Evolutionary conservation across 163 green algal genomes (phyloP), one percentile per base, ranked within the genome.

Genomic region (Smithsoniella earleae): DNA sequence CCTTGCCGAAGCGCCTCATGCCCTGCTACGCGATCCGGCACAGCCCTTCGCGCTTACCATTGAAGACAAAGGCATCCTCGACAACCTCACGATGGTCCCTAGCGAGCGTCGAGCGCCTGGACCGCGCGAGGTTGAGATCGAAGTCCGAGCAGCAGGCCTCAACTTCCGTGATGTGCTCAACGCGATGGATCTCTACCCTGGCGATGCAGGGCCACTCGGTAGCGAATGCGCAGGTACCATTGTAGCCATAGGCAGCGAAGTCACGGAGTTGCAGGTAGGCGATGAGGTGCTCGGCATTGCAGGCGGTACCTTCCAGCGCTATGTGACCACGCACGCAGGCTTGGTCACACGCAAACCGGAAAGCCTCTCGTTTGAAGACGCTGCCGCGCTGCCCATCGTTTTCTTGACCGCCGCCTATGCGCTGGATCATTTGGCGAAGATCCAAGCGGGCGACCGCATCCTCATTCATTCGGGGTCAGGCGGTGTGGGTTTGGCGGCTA

Each of bases 141-240:
- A 73, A 28, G 90, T 96, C 46, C 77, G 78, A 31, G 90, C 91
- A 1, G 78, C 96, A 22, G 91, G 91, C 2, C 65, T 97, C 55
- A 97, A 97, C 81, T 97, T 97, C 89, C 78, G 91, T 33, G 91
- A 97, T 38, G 89, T 96, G 73, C 86, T 97, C 33, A 97, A 97
- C 74, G 86, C 96, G 40, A 79, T 96, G 79, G 86, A 89, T 66
- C 90, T 95, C 79, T 89, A 90, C 76, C 83, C 87, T 36, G 90
- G 90, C 2, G 90, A 96, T 74, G 86, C 90, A 2, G 90, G 90
- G 2, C 52, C 79, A 36, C 90, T 89, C 0, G 90, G 90, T 43
- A 85, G 79, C 62, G 90, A 96, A 74, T 86, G 74, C 44, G 82
- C 90, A 31, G 90, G 90, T n/a, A 66, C 93, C 0, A 78, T 96